Evolutionary conservation across 2,329 filamentous ascomycete genomes (phyloP), one percentile per base, ranked within the genome.

Genomic region (Epichloe festucae): DNA sequence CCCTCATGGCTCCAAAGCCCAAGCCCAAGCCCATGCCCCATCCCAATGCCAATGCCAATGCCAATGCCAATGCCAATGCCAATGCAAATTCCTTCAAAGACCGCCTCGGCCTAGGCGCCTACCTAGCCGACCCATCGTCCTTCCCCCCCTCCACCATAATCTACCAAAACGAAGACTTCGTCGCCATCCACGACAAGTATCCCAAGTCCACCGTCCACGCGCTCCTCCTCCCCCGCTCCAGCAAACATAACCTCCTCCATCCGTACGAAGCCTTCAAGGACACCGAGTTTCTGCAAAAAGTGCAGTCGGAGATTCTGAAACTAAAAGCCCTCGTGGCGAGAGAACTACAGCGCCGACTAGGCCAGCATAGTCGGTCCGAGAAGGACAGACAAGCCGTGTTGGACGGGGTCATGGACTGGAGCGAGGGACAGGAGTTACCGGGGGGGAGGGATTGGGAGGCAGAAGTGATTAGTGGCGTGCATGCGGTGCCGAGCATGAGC

Each of bases 401-500:
- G 59, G 73, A 82, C 56, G 77, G 76, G 1, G 72, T 79, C 4
- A 6, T 4, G 21, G 45, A 43, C 4, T 35, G 27, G 17, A 1
- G n/a, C 34, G 67, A 70, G n/a, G 65, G 31, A n/a, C 40, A 15
- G 41, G 40, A 35, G 43, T 69, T 90, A 8, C 89, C 89, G 0
- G 56, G 6, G 23, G 63, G 0, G 90, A 89, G 91, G 23, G 82
- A 96, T 68, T 97, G 89, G 87, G 68, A 72, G 41, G 70, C 72
- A 12, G 88, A 93, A 27, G 76, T 97, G 47, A 77, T 79, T 48
- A 77, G 82, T 19, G 93, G 93, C 14, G 78, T 95, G 7, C 93
- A 98, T 69, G 85, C 88, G 3, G 81, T 84, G 58, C 93, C 93
- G 3, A 90, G 85, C 52, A 97, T 98, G 93, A 84, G 79, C 56